These are phyloP conservation scores for Thelonectria olida DNA, from an alignment of 2,329 filamentous ascomycete species.

Conservation along the genomic window DNA sequence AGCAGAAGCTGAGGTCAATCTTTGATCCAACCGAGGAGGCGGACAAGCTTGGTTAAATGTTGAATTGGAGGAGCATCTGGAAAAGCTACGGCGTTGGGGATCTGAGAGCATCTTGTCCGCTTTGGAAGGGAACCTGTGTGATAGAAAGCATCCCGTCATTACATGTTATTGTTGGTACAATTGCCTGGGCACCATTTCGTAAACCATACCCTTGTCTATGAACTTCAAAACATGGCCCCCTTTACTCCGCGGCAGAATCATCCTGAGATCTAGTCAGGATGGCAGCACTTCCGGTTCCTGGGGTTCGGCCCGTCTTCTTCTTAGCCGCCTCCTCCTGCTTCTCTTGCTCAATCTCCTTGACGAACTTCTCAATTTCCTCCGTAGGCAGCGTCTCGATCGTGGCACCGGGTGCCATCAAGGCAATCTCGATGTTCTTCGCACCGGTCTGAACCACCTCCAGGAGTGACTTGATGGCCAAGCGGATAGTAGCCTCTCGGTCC, in stretches of 20 bases:
- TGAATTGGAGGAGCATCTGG: constrained; percentile 4
- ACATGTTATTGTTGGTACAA: constrained; percentile 51
- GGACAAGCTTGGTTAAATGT: constrained; percentile 75
- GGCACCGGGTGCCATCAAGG: constrained; percentile 95
- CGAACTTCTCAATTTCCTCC: constrained; percentile 95
- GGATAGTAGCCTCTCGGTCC: constrained; percentile 95
- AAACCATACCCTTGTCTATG: constrained; percentile 40
- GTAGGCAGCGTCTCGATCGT: constrained; percentile 91
- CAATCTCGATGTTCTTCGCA: constrained; percentile 99
- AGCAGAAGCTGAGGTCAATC: constrained; percentile 65
- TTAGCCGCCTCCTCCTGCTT: constrained; percentile 98
- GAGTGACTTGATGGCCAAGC: constrained; percentile 96
- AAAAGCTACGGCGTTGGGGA: constrained; percentile 43
- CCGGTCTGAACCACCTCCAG: constrained; percentile 98
- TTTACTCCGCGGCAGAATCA: constrained; percentile 51
- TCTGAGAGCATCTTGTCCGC: constrained; percentile 36
- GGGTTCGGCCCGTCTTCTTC: constrained; percentile 86
- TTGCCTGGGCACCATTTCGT: constrained; percentile 41
- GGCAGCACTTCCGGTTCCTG: constrained; percentile 75
- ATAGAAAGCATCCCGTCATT: constrained; percentile 41
- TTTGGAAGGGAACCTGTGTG: constrained; percentile 26
- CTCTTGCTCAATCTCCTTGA: constrained; percentile 99
- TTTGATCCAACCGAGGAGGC: constrained; percentile 82
- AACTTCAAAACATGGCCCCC: constrained; percentile 27
- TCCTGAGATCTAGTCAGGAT: constrained; percentile 74